Evolutionary conservation across 2,329 filamentous ascomycete genomes (phyloP), one percentile per base, ranked within the genome.

Genomic region (Aspergillus viridinutans): DNA sequence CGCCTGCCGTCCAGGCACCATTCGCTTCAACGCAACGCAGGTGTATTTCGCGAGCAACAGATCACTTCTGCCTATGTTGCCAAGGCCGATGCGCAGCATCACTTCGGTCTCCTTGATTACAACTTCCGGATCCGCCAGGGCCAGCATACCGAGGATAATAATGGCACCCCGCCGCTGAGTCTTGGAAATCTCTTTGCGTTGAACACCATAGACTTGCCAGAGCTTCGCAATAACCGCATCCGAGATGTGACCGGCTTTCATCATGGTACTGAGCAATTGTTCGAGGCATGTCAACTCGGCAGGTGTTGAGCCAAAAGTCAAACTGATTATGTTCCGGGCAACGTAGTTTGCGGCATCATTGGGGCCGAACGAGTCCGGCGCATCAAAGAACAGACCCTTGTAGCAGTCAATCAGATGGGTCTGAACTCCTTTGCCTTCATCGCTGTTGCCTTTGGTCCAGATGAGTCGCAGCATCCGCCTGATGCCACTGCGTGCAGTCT

Each of bases 381-480:
- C 92, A 69, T 96, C 91, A 67, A 99, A 99, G 76, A 97, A 99
- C 0, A 99, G 84, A 21, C 90, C 87, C 70, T 90, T 94, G 79
- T 99, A 99, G 73, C 91, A 96, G 65, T 99, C 94, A 63, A 99
- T 96, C 29, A 99, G 82, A 74, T 99, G 94, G 2, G 90, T 90
- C 72, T 99, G 95, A 2, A 99, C 92, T 55, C 94, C 94, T 77
- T 97, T 99, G 67, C 95, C 94, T 80, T 99, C 95, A 68, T 99
- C 94, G 67, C 92, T 97, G 76, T 97, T 99, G 65, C 94, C 93
- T 77, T 99, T 99, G 62, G 94, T 99, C 94, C 94, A 99, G 73
- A 99, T 99, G 21, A 99, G 81, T 53, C 93, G 88, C 61, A 99
- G 82, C 94, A 99, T 99, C 56, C 92, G 88, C 58, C 93, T 85